Percentiles rank a stretch among this genome's conserved stretches.
These are phyloP conservation scores for Cyclostephanos invisitatus DNA, from an alignment of 108 stramenopile genomes.

Conservation along the genomic window DNA sequence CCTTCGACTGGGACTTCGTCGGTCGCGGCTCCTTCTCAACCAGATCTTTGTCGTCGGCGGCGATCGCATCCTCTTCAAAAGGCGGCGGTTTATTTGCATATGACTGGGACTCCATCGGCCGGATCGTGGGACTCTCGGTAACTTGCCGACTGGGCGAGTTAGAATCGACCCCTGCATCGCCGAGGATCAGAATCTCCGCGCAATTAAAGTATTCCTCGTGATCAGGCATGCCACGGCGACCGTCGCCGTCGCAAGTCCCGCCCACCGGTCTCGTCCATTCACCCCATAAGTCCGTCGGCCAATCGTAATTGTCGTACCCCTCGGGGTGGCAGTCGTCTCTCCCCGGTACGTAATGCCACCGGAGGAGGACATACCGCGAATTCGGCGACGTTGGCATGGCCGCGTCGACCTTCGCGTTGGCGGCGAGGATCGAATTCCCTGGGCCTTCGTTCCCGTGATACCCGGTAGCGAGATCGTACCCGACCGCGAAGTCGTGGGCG, in stretches of 20 bases:
- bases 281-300: constrained; percentile 34
- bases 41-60: too few species aligned
- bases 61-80: too few species aligned
- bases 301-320: constrained; percentile 33
- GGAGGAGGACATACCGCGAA: constrained; percentile 30
- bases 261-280: constrained; percentile 18
- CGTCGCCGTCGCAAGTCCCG: constrained; percentile 22
- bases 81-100: too few species aligned
- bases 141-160: background rate
- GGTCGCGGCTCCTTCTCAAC: too few species aligned
- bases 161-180: background rate
- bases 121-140: too few species aligned
- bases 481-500: too few species aligned
- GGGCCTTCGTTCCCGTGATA: background rate
- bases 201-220: constrained; percentile 41
- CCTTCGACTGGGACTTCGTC: too few species aligned
- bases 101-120: too few species aligned
- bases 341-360: constrained; percentile 42
- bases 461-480: background rate
- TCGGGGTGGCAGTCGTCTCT: constrained; percentile 19
- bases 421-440: background rate
- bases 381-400: background rate
- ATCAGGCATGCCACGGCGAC: background rate
- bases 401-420: background rate
- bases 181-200: constrained; percentile 34